A percentile compares a stretch with the other conserved stretches of the same genome.
Conservation (phyloP, 495 filamentous ascomycete species). For the Durotheca rogersii region DNA sequence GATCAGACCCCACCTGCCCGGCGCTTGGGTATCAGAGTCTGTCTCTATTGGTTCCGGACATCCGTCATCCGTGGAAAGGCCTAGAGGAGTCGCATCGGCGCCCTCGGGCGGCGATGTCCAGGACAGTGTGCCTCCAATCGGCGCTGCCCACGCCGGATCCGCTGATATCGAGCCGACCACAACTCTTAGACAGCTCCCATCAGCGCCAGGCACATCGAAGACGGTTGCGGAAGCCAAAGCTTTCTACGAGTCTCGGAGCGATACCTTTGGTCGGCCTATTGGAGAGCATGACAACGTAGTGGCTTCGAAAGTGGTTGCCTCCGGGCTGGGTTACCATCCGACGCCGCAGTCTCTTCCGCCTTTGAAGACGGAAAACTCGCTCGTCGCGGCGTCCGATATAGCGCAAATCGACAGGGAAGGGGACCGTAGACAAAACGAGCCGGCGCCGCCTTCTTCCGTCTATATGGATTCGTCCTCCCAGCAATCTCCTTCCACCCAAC, state of each 20-base stretch:
- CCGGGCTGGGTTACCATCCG: slow-evolving; percentile 18
- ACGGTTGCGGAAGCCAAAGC: slow-evolving; percentile 3
- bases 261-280: slow-evolving; percentile 11
- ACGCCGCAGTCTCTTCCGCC: slow-evolving; percentile 26
- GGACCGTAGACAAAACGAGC: slow-evolving; percentile 1
- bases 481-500: slow-evolving; percentile 12
- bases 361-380: slow-evolving; percentile 19
- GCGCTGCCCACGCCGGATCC: slow-evolving; percentile 22
- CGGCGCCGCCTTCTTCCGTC: slow-evolving; percentile 3
- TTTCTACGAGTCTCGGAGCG: not conserved
- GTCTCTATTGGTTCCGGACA: slow-evolving; percentile 37
- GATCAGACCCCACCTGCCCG: slow-evolving; percentile 59
- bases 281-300: slow-evolving; percentile 23
- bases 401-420: not conserved
- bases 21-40: slow-evolving; percentile 64
- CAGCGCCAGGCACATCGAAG: slow-evolving; percentile 3
- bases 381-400: slow-evolving; percentile 3
- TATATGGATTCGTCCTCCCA: slow-evolving; percentile 9
- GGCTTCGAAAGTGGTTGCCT: slow-evolving; percentile 20
- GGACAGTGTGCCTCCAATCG: slow-evolving; percentile 23
- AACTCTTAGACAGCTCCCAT: slow-evolving; percentile 11
- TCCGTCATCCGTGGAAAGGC: slow-evolving; percentile 20
- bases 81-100: slow-evolving; percentile 8
- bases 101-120: slow-evolving; percentile 13
- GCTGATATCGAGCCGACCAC: slow-evolving; percentile 31